A percentile compares a stretch with the other conserved stretches of the same genome.
Conservation (phyloP, 257 asterid genomes). For the Anisodus tanguticus region DNA sequence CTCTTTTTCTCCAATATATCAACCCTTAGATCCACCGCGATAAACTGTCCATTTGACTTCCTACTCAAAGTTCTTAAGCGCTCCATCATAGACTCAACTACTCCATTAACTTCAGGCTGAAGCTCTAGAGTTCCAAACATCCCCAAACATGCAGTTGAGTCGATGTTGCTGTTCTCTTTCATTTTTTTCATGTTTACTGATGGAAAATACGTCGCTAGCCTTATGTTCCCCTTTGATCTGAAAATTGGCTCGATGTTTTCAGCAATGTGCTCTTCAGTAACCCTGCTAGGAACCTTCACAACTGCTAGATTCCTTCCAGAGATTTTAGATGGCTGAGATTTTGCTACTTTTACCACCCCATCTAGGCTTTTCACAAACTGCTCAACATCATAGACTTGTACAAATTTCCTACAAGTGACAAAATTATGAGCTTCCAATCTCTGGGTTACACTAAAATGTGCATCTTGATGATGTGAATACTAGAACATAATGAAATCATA, state of each 20-base stretch:
- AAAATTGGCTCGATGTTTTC: conserved; percentile 72
- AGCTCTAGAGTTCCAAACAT: conserved; percentile 90
- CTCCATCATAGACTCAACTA: conserved; percentile 80
- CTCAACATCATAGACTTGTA: conserved; percentile 68
- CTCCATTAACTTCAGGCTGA: conserved; percentile 76
- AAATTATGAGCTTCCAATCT: not conserved
- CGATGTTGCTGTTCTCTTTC: conserved; percentile 55
- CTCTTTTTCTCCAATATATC: conserved; percentile 87
- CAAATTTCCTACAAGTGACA: conserved; percentile 62
- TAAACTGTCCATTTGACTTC: conserved; percentile 85
- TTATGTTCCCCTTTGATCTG: conserved; percentile 72
- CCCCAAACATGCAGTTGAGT: conserved; percentile 82
- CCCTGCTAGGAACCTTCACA: conserved; percentile 89
- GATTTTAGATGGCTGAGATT: conserved; percentile 56
- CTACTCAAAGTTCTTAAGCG: conserved; percentile 75
- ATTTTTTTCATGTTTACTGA: conserved; percentile 87
- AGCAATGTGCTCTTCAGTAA: conserved; percentile 69
- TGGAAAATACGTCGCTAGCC: conserved; percentile 87
- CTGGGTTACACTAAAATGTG: not conserved
- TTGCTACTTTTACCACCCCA: conserved; percentile 77
- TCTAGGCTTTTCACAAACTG: conserved; percentile 66
- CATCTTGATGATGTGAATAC: not conserved
- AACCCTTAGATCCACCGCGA: conserved; percentile 84
- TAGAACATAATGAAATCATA: no score
- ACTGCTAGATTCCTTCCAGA: conserved; percentile 69